Base-by-base conservation (phyloP, 345 rosid genomes). In the Odontarrhena argentea region DNA sequence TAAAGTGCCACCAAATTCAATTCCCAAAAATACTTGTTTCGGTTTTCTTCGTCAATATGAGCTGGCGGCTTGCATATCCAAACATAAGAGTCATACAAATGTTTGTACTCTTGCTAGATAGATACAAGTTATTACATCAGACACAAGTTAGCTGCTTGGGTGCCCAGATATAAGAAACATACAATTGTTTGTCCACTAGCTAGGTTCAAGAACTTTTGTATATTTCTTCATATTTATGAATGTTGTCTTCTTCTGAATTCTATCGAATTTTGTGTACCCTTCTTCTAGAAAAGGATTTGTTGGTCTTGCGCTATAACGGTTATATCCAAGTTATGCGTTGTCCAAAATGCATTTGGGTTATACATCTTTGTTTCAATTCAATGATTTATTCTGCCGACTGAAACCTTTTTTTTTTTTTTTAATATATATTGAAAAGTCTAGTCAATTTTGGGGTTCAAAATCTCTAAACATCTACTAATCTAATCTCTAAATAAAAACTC, bases 41-140 rank as follows among this genome's bases (percentile, higher is more conserved):
- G n/a, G 42, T 52, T 24, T 62, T 62, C 37, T 53, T 11, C 14
- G 26, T 9, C 48, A 37, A 47, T 49, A 55, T 63, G 58, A 71
- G 65, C 60, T 71, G 70, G 70, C 59, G 42, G 42, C 43, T 71
- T 55, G 30, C 7, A 63, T 37, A 63, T 47, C 42, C 42, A 62
- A 62, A 37, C 56, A 61, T 24, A 44, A 44, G 61, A 45, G 62
- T 70, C 34, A 70, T 24, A 70, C 12, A 32, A 61, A 61, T 28
- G 5, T 63, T 9, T 64, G 65, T 71, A 57, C 2, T 28, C 36
- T 48, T 47, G 65, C 44, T 13, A 56, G 18, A 55, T 55, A 55
- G 18, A 55, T 55, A 55, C 55, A 55, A 55, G 25, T 63, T 12
- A 52, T 53, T 4, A 7, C 41, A 60, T 32, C 13, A 63, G 52